A percentile compares a stretch with the other conserved stretches of the same genome.
phyloP scores from a whole-genome alignment of 345 rosid species.

The Aquilaria malaccensis region DNA sequence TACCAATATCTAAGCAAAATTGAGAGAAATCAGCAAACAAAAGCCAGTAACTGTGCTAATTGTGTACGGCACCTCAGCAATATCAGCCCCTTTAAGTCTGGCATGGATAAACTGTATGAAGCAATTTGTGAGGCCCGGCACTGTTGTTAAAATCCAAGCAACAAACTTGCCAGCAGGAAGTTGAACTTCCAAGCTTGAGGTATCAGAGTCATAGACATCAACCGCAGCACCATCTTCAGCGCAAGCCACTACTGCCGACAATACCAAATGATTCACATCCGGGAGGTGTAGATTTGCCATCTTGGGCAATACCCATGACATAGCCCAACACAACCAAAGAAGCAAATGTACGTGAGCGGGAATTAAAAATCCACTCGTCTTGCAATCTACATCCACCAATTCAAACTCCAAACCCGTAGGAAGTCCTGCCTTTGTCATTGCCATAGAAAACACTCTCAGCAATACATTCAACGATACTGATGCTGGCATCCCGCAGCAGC shows the following conservation, averaged over 20 bases:
- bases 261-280: conserved; percentile 49
- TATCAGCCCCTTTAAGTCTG: conserved; percentile 33
- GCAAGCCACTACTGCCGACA: conserved; percentile 61
- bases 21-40: not conserved
- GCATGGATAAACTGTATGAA: conserved; percentile 44
- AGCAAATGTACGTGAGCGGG: conserved; percentile 46
- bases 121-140: conserved; percentile 59
- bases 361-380: conserved; percentile 45
- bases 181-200: conserved; percentile 35
- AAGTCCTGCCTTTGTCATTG: conserved; percentile 35
- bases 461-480: conserved; percentile 40
- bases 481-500: conserved; percentile 71
- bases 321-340: conserved; percentile 70
- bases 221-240: conserved; percentile 38
- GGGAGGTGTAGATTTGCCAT: conserved; percentile 39
- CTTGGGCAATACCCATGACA: conserved; percentile 49
- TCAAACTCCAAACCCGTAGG: conserved; percentile 56
- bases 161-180: conserved; percentile 65
- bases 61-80: conserved; percentile 31
- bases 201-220: conserved; percentile 50
- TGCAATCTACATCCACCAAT: conserved; percentile 52
- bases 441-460: conserved; percentile 42
- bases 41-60: not conserved
- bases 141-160: conserved; percentile 51
- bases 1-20: not conserved